These are phyloP conservation scores for Ophiostoma novo-ulmi DNA, from an alignment of 2,329 filamentous ascomycete species.

Conservation along the genomic window DNA sequence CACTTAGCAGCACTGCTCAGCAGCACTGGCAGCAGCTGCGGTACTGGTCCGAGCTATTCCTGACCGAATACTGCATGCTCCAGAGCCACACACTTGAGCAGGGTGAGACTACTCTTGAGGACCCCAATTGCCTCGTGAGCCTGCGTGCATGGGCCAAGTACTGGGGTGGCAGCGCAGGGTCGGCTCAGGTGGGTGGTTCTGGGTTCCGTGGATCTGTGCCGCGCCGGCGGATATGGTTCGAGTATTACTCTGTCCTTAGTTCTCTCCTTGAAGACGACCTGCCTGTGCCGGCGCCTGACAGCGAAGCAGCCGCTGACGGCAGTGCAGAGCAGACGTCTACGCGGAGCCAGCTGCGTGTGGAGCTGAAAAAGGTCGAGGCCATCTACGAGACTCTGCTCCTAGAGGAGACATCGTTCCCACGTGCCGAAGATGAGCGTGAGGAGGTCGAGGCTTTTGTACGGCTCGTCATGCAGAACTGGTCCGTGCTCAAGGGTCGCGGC, in stretches of 20 bases:
- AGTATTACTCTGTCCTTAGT: slow-evolving; percentile 78
- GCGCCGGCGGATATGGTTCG: slow-evolving; percentile 69
- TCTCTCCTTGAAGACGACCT: slow-evolving; percentile 64
- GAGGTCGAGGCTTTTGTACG: slow-evolving; percentile 80
- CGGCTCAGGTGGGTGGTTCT: slow-evolving; percentile 48
- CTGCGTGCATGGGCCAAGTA: slow-evolving; percentile 66
- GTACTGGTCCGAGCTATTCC: slow-evolving; percentile 72
- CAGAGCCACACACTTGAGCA: slow-evolving; percentile 55
- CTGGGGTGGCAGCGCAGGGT: slow-evolving; percentile 51
- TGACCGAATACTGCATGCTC: slow-evolving; percentile 70
- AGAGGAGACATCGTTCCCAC: slow-evolving; percentile 75
- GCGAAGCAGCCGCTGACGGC: background rate
- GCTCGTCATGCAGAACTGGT: slow-evolving; percentile 79
- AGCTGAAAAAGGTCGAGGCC: slow-evolving; percentile 72
- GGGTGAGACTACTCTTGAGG: slow-evolving; percentile 46
- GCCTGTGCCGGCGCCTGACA: slow-evolving; percentile 32
- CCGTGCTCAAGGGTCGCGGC: slow-evolving; percentile 67
- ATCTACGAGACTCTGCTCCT: slow-evolving; percentile 76
- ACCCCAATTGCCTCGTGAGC: slow-evolving; percentile 50
- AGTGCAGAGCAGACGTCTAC: slow-evolving; percentile 42
- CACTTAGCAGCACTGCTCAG: slow-evolving; percentile 46
- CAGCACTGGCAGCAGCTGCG: slow-evolving; percentile 60
- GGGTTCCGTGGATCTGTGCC: slow-evolving; percentile 57
- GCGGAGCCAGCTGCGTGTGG: slow-evolving; percentile 62
- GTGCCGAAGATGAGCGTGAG: slow-evolving; percentile 69